A percentile compares a stretch with the other conserved stretches of the same genome.
These are phyloP conservation scores for Astragalus membranaceus DNA, from an alignment of 306 rosid genomes.

Conservation along the genomic window DNA sequence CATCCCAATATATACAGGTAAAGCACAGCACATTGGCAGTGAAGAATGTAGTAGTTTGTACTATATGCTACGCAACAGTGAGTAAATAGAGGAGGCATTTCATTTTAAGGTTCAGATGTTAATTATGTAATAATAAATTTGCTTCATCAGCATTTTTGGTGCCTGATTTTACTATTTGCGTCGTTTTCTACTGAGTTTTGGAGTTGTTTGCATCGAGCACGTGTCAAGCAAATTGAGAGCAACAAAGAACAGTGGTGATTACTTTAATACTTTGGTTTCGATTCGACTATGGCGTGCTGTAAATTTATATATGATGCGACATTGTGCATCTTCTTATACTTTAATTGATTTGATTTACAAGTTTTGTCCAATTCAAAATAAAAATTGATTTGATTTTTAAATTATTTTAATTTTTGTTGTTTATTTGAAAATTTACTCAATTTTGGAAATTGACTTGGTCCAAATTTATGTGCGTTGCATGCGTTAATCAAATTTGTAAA, in stretches of 20 bases:
- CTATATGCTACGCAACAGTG: constrained; percentile 1
- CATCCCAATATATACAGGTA: background rate
- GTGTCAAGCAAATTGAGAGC: background rate
- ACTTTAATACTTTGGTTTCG: background rate
- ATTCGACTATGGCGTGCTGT: background rate
- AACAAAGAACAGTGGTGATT: background rate
- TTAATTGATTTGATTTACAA: background rate
- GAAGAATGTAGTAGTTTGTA: constrained; percentile 16
- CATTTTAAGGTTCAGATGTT: background rate
- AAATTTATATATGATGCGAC: background rate
- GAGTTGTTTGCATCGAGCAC: background rate
- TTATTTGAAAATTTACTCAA: too few relatives aligned
- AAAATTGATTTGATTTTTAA: background rate
- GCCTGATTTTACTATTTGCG: background rate
- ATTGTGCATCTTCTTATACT: background rate
- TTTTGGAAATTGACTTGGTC: too few relatives aligned
- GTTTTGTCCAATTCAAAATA: background rate
- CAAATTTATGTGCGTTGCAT: too few relatives aligned
- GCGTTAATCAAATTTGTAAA: too few relatives aligned
- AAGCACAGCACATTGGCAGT: background rate
- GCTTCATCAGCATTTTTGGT: background rate
- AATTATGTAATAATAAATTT: background rate
- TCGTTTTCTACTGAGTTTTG: background rate
- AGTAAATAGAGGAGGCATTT: constrained; percentile 6
- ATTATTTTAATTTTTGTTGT: too few relatives aligned